phyloP scores from a whole-genome alignment of 495 filamentous ascomycete genomes.

The Lichenothelia convexa region DNA sequence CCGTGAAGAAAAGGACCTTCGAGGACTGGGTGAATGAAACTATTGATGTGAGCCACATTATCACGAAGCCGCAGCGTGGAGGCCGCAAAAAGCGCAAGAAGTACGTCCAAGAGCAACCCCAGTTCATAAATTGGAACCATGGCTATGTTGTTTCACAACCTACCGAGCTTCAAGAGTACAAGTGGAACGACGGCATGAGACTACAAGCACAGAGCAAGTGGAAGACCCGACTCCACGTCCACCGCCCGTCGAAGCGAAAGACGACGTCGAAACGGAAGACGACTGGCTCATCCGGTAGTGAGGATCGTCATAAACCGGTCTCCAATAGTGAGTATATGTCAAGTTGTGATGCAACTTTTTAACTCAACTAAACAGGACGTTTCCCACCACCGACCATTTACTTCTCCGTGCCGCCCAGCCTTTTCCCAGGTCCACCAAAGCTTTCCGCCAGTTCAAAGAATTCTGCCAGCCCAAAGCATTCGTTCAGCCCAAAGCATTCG shows the following conservation, averaged over 20 bases:
- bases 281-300: neutral
- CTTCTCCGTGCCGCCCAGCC: neutral
- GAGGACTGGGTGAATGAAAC: slow-evolving; percentile 78
- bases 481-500: too few relatives aligned
- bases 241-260: slow-evolving; percentile 9
- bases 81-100: slow-evolving; percentile 83
- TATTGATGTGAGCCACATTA: slow-evolving; percentile 46
- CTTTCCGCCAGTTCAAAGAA: too few relatives aligned
- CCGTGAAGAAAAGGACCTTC: slow-evolving; percentile 41
- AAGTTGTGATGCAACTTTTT: too few relatives aligned
- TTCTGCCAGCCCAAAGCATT: too few relatives aligned
- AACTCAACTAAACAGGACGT: neutral
- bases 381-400: slow-evolving; percentile 3
- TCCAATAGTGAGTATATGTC: too few relatives aligned
- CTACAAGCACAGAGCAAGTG: slow-evolving; percentile 57
- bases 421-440: neutral
- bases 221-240: slow-evolving; percentile 29
- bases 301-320: too few relatives aligned
- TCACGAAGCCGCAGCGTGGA: slow-evolving; percentile 53
- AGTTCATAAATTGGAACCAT: slow-evolving; percentile 72
- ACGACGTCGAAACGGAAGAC: neutral
- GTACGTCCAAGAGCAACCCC: slow-evolving; percentile 35
- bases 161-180: slow-evolving; percentile 75
- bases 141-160: slow-evolving; percentile 75
- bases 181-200: slow-evolving; percentile 68